Percentiles rank a stretch among this genome's conserved stretches.
Conservation (phyloP, 495 filamentous ascomycete species). For the Haplographium delicatum region DNA sequence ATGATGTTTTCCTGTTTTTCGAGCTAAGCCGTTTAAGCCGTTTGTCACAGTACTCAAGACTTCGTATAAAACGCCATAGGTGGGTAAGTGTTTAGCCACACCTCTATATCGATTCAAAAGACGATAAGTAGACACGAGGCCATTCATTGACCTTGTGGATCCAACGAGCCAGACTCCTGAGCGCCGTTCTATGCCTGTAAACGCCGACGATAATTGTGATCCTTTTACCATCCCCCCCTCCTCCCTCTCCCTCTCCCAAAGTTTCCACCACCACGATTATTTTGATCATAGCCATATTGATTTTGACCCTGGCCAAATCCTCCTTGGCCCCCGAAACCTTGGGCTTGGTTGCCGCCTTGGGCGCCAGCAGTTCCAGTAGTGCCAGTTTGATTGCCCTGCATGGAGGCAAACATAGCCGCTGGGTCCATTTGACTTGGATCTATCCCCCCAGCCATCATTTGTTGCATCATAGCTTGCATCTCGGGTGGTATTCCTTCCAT, state of each 20-base stretch:
- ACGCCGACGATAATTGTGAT: background rate
- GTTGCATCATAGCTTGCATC: constrained; percentile 77
- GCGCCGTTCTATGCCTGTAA: background rate
- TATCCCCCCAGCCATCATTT: constrained; percentile 78
- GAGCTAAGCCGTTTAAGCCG: no score
- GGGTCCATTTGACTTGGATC: constrained; percentile 77
- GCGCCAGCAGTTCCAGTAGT: constrained; percentile 30
- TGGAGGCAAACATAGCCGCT: constrained; percentile 44
- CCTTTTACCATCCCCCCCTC: constrained; percentile 17
- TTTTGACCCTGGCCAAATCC: constrained; percentile 46
- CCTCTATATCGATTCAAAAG: no score
- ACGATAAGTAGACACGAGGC: no score
- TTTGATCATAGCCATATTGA: constrained; percentile 48
- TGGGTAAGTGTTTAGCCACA: no score
- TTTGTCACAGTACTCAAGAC: no score
- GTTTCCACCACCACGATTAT: constrained; percentile 31
- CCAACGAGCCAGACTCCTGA: constrained; percentile 16
- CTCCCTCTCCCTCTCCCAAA: constrained; percentile 42
- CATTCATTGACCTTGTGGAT: no score
- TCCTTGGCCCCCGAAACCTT: constrained; percentile 36
- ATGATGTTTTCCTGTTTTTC: no score
- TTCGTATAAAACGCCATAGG: no score
- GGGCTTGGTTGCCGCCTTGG: constrained; percentile 36
- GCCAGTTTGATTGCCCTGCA: constrained; percentile 37
- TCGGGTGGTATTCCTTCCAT: constrained; percentile 71